phyloP scores from a whole-genome alignment of 1,284 basidiomycete species.

The Papiliotrema laurentii region DNA sequence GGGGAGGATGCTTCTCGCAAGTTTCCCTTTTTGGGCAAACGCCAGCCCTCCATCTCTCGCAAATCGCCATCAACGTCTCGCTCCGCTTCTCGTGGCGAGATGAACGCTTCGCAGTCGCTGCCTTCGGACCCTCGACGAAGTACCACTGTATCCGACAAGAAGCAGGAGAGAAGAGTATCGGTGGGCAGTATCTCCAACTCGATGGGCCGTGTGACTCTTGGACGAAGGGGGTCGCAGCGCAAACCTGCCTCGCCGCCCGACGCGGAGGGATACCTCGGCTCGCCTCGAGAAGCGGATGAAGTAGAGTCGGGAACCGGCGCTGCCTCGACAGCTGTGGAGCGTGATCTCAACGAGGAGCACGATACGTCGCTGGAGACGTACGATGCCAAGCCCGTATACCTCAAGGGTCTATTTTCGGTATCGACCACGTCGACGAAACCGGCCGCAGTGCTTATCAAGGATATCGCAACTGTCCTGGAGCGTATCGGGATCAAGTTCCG shows the following conservation, averaged over 20 bases:
- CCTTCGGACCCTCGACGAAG: conserved; percentile 53
- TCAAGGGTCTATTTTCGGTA: conserved; percentile 89
- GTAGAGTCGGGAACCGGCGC: no score
- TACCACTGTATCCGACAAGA: conserved; percentile 65
- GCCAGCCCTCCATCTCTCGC: conserved; percentile 2
- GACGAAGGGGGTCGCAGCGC: conserved; percentile 25
- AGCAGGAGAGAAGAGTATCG: conserved; percentile 67
- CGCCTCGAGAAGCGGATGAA: conserved; percentile 25
- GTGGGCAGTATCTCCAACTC: conserved; percentile 33
- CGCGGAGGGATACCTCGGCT: conserved; percentile 11
- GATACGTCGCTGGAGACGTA: conserved; percentile 18
- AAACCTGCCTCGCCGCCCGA: conserved; percentile 21
- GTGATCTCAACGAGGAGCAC: conserved; percentile 7
- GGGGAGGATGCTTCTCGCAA: conserved; percentile 20
- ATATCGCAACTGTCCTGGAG: conserved; percentile 81
- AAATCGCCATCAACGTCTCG: conserved; percentile 10
- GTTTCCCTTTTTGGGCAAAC: conserved; percentile 25
- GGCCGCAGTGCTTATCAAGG: conserved; percentile 71
- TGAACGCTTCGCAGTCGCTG: conserved; percentile 23
- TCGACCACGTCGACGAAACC: conserved; percentile 92
- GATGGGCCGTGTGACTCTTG: conserved; percentile 25
- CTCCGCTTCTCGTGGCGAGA: background rate
- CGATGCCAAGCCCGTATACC: conserved; percentile 80
- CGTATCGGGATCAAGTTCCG: conserved; percentile 92
- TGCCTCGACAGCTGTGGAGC: background rate